These are phyloP conservation scores for Acorus gramineus DNA, from an alignment of 106 monocot species.

Conservation along the genomic window DNA sequence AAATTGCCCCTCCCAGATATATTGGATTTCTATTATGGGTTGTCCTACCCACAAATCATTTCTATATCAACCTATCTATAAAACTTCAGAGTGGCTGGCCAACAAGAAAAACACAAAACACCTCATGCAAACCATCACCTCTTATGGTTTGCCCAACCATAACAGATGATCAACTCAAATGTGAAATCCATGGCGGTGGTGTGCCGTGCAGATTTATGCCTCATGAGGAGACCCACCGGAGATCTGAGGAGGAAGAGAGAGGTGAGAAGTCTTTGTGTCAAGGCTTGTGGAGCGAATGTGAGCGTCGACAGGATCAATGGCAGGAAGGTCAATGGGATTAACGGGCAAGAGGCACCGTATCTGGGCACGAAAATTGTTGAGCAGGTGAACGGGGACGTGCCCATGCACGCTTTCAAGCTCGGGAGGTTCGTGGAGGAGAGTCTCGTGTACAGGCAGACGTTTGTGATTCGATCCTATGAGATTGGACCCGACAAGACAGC, in stretches of 20 bases:
- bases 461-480: constrained; percentile 61
- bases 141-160: no score
- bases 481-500: constrained; percentile 62
- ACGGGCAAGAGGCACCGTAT: background rate
- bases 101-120: no score
- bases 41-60: no score
- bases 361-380: background rate
- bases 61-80: no score
- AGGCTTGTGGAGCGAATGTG: constrained; percentile 6
- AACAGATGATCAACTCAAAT: no score
- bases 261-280: background rate
- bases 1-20: no score
- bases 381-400: constrained; percentile 2
- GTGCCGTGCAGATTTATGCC: no score
- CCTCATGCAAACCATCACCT: no score
- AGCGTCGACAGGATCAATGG: constrained; percentile 22
- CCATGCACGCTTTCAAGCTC: constrained; percentile 28
- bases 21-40: no score
- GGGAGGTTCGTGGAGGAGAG: constrained; percentile 41
- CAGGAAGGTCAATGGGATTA: constrained; percentile 25
- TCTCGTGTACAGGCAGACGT: constrained; percentile 41
- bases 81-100: no score
- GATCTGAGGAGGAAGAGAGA: constrained; percentile 1
- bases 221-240: background rate
- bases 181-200: no score